Evolutionary conservation across 2,329 filamentous ascomycete species (phyloP).

Genomic region (Chaetomiaceae sp.): DNA sequence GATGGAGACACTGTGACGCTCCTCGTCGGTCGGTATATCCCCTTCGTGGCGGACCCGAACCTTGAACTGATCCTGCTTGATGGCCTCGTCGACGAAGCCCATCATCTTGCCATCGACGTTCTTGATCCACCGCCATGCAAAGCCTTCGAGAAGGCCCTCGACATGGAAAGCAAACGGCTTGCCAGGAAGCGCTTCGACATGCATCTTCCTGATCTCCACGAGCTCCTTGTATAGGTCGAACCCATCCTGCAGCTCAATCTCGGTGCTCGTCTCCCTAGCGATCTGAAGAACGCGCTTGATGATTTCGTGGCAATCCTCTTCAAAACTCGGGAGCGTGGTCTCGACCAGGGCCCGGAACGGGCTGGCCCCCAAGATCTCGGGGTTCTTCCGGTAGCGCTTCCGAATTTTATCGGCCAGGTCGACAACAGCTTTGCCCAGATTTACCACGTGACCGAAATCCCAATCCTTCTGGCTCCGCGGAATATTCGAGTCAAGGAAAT

Average conservation of each 20-base stretch:
- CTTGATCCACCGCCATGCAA: slow-evolving; percentile 93
- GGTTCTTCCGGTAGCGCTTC: slow-evolving; percentile 84
- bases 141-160: slow-evolving; percentile 78
- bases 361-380: slow-evolving; percentile 73
- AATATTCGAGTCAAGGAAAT: slow-evolving; percentile 71
- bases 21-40: slow-evolving; percentile 63
- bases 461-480: slow-evolving; percentile 75
- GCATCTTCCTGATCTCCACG: slow-evolving; percentile 75
- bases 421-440: slow-evolving; percentile 78
- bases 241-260: slow-evolving; percentile 83
- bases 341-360: slow-evolving; percentile 66
- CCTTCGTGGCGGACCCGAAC: slow-evolving; percentile 61
- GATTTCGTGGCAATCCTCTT: slow-evolving; percentile 80
- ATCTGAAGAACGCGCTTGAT: slow-evolving; percentile 73
- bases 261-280: slow-evolving; percentile 60
- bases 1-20: slow-evolving; percentile 87
- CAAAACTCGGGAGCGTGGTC: slow-evolving; percentile 82
- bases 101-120: slow-evolving; percentile 73
- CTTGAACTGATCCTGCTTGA: slow-evolving; percentile 83
- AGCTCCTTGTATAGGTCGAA: slow-evolving; percentile 91
- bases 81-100: slow-evolving; percentile 80
- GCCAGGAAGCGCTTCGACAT: slow-evolving; percentile 65
- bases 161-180: slow-evolving; percentile 80
- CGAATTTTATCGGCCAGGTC: slow-evolving; percentile 82
- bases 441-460: slow-evolving; percentile 86